Conservation (phyloP, 805 yeast species). For the Metahyphopichia silvanorum region DNA sequence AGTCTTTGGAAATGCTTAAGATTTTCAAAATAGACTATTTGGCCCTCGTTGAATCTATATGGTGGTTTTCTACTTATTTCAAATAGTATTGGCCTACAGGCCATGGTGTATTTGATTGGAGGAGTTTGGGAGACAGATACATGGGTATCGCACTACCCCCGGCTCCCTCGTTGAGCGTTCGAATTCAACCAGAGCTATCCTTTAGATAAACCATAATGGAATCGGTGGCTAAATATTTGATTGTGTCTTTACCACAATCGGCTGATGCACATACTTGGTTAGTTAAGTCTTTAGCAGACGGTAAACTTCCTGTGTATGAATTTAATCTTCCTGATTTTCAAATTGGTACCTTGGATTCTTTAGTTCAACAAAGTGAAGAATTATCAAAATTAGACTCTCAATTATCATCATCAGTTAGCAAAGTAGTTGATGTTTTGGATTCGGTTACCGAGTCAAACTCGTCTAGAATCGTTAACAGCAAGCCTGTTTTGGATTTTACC, state of each 20-base stretch:
- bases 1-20: no score
- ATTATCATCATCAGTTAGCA: conserved; percentile 62
- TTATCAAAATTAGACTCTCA: conserved; percentile 79
- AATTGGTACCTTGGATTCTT: conserved; percentile 89
- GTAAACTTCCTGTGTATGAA: conserved; percentile 53
- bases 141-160: neutral
- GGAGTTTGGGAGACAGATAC: no score
- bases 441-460: conserved; percentile 28
- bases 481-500: conserved; percentile 57
- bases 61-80: no score
- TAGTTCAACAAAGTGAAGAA: conserved; percentile 90
- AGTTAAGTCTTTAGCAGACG: conserved; percentile 52
- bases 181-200: neutral
- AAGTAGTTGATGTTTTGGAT: conserved; percentile 71
- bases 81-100: neutral
- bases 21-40: no score
- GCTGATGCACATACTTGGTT: conserved; percentile 51
- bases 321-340: conserved; percentile 80
- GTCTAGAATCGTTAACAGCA: conserved; percentile 37
- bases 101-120: no score
- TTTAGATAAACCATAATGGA: conserved; percentile 17
- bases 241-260: conserved; percentile 60
- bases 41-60: no score
- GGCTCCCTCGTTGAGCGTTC: conserved; percentile 1
- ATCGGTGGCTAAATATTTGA: conserved; percentile 41